Base-by-base conservation (phyloP, 2,329 filamentous ascomycete species). In the Colletotrichum somersetense region DNA sequence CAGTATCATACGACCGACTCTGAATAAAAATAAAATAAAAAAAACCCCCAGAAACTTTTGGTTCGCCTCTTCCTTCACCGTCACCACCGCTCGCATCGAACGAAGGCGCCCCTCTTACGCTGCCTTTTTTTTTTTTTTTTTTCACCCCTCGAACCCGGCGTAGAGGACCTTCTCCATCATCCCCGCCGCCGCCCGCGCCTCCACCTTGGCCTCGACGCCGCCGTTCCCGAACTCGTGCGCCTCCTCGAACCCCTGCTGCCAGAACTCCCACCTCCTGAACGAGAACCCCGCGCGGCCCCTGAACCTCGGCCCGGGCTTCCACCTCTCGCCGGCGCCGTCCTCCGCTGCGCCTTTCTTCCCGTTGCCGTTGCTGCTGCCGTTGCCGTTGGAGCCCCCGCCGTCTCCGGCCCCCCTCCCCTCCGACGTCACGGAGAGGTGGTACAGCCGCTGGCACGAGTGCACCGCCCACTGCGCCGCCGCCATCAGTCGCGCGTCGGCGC, bases 131-230 rank as follows among this genome's bases (percentile, higher is more conserved):
- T 30, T 3, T 30, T 30, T 3, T 30, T 5, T 5, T 30, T 30
- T 6, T 12, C 4, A 56, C 10, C 16, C 53, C 52, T 67, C 67
- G 26, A 73, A 73, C n/a, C 67, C 67, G 16, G 71, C 67, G 50
- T 71, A 73, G 10, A 73, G 30, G 16, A 66, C 71, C 61, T 73
- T 71, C 67, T 83, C 84, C 52, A 79, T 78, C n/a, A 79, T 79
- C 20, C 78, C 79, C 0, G 78, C 79, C 58, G 79, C 80, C 5
- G 87, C 86, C 0, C 81, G 85, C 0, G 78, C 83, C 0, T 84
- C 80, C 73, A 81, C 81, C 6, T 79, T 85, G 73, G 80, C 80
- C n/a, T 83, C 86, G 14, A 75, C 66, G 59, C 62, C 68, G 74
- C 46, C 67, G 44, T 26, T n/a, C 2, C 71, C 71, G 44, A 71